Evolutionary conservation across 2,329 filamentous ascomycete species (phyloP).

Genomic region (Lachnellula cervina): DNA sequence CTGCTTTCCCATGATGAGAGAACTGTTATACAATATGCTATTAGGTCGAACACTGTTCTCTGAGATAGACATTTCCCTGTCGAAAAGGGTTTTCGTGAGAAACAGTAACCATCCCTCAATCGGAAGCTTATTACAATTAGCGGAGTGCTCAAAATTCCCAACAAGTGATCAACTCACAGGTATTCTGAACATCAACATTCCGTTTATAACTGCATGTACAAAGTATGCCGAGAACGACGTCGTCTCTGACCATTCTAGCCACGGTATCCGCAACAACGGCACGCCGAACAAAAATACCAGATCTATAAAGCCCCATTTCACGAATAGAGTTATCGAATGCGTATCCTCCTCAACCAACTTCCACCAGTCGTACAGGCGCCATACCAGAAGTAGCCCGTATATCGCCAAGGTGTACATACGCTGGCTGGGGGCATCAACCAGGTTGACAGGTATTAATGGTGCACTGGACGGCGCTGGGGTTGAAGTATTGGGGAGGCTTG

Average conservation of each 20-base stretch:
- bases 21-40: slow-evolving; percentile 83
- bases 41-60: slow-evolving; percentile 87
- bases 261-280: slow-evolving; percentile 85
- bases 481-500: slow-evolving; percentile 23
- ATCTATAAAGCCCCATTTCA: slow-evolving; percentile 92
- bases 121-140: slow-evolving; percentile 51
- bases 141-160: neutral
- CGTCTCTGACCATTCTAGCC: slow-evolving; percentile 76
- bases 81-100: slow-evolving; percentile 77
- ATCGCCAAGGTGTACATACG: slow-evolving; percentile 80
- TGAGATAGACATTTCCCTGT: slow-evolving; percentile 89
- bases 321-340: slow-evolving; percentile 82
- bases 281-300: slow-evolving; percentile 81
- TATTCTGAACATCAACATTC: slow-evolving; percentile 89
- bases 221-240: slow-evolving; percentile 68
- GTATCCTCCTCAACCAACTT: slow-evolving; percentile 74
- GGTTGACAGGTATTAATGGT: slow-evolving; percentile 73
- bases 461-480: slow-evolving; percentile 15
- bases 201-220: slow-evolving; percentile 67
- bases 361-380: slow-evolving; percentile 83
- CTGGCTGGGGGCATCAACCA: slow-evolving; percentile 88
- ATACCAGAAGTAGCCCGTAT: slow-evolving; percentile 71
- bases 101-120: slow-evolving; percentile 68
- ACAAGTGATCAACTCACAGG: slow-evolving; percentile 47
- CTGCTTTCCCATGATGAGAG: slow-evolving; percentile 90